Evolutionary conservation across 345 rosid genomes (phyloP).

Genomic region (Heritiera fomes): DNA sequence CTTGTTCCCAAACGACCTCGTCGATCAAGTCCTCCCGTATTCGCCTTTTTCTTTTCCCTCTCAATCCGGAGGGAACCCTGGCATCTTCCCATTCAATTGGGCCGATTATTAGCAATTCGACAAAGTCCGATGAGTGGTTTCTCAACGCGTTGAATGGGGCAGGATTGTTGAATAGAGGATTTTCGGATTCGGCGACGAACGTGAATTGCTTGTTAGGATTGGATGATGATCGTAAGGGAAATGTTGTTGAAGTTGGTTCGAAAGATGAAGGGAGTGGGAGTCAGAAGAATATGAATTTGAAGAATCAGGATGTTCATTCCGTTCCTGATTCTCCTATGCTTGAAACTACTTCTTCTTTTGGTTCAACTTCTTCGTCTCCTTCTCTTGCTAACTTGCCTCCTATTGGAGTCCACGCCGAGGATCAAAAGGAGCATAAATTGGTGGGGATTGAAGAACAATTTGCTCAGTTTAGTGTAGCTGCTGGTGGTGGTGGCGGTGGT

Average conservation of each 20-base stretch:
- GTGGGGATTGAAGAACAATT: conserved; percentile 85
- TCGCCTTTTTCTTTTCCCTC: conserved; percentile 77
- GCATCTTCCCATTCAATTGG: conserved; percentile 69
- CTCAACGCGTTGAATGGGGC: conserved; percentile 71
- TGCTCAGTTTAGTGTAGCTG: conserved; percentile 50
- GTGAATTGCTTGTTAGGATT: conserved; percentile 83
- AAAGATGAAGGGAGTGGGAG: conserved; percentile 49
- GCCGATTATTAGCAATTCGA: conserved; percentile 59
- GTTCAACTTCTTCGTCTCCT: conserved; percentile 90
- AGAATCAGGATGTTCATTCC: conserved; percentile 67
- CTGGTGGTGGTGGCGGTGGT: conserved; percentile 24
- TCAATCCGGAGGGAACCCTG: conserved; percentile 50
- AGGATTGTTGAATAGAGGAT: conserved; percentile 61
- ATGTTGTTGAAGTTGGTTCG: conserved; percentile 34
- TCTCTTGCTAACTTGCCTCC: conserved; percentile 86
- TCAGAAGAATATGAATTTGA: conserved; percentile 38
- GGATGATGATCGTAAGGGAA: conserved; percentile 46
- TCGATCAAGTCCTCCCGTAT: conserved; percentile 57
- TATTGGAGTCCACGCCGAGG: conserved; percentile 76
- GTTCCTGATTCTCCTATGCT: conserved; percentile 95
- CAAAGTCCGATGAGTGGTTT: conserved; percentile 91
- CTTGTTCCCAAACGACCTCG: conserved; percentile 37
- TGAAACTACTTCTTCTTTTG: conserved; percentile 87
- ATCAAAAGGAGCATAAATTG: conserved; percentile 54
- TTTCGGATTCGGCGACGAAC: conserved; percentile 62